Base-by-base conservation (phyloP, 2,329 filamentous ascomycete genomes). In the Claviceps sp. region DNA sequence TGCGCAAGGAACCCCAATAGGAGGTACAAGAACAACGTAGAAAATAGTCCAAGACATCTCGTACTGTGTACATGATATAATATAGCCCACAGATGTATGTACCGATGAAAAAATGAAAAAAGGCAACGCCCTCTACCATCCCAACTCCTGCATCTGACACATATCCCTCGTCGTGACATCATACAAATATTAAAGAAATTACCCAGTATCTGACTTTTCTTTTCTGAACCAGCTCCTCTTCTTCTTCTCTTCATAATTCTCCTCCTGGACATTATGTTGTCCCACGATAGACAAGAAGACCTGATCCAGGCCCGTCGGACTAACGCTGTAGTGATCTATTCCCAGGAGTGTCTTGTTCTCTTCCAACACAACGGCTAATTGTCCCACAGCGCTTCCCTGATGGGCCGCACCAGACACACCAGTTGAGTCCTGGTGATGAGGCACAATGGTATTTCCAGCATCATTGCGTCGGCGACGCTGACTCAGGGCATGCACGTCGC, bases 211-310 rank as follows among this genome's bases (percentile, higher is more conserved):
- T 2, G 38, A 16, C 16, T 24, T 48, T n/a, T 4, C 24, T 40
- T 11, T 14, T 42, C 43, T 50, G 24, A 38, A 52, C 54, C 58
- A 59, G 34, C 47, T 44, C 6, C 48, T 54, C 26, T 61, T 58
- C 50, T 64, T 56, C 54, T 66, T 59, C 14, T 63, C 62, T 14
- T 70, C 70, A 49, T 76, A 77, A 22, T 78, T 76, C 69, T 91
- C 89, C 64, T 94, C 88, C 57, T 82, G 73, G 6, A 91, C 78
- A 64, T 89, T 82, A 64, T 94, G 85, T 65, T 82, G 78, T 1
- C 84, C 83, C 0, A 95, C 89, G 62, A 96, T 93, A 26, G 77
- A 78, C 64, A 96, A 68, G 67, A 96, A 96, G 0, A 96, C 89
- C 67, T 95, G 87, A 63, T 96, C 90, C 43, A 96, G 70, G 16